phyloP scores from a whole-genome alignment of 139 green algal genomes.

The Micromonas commoda region DNA sequence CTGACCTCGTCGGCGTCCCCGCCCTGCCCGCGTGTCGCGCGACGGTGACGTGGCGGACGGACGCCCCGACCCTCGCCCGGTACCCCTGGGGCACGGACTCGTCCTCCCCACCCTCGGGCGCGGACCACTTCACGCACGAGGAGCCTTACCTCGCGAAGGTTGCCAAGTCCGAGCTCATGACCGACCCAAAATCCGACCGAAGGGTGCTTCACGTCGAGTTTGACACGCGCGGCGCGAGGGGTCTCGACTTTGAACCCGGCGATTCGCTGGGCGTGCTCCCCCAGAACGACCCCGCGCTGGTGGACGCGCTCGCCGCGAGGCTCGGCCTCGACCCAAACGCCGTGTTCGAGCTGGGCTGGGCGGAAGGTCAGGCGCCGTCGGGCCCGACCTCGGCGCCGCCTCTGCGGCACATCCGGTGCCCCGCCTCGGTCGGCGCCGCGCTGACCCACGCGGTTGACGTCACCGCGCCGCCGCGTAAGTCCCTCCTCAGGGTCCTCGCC shows the following conservation, averaged over 20 bases:
- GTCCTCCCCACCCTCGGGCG: neutral
- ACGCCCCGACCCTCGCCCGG: neutral
- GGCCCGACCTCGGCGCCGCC: slow-evolving; percentile 25
- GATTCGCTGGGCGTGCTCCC: slow-evolving; percentile 79
- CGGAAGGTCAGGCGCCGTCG: slow-evolving; percentile 10
- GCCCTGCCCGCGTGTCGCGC: slow-evolving; percentile 48
- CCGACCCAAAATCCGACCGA: slow-evolving; percentile 29
- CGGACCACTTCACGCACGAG: neutral
- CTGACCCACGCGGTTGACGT: slow-evolving; percentile 66
- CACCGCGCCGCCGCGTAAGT: slow-evolving; percentile 63
- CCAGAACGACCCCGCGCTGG: slow-evolving; percentile 57
- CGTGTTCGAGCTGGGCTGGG: slow-evolving; percentile 46
- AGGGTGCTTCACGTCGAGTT: slow-evolving; percentile 80
- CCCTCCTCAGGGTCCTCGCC: slow-evolving; percentile 71
- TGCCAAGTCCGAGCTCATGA: slow-evolving; percentile 19
- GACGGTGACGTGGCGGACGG: neutral
- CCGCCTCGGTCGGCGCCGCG: slow-evolving; percentile 66
- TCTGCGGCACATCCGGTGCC: slow-evolving; percentile 59
- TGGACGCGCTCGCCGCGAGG: slow-evolving; percentile 49
- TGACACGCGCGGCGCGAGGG: slow-evolving; percentile 27
- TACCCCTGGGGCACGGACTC: neutral
- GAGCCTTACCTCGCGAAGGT: slow-evolving; percentile 11
- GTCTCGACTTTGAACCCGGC: slow-evolving; percentile 59
- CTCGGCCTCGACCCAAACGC: slow-evolving; percentile 40
- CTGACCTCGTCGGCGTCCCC: slow-evolving; percentile 53